Percentiles rank a stretch among this genome's conserved stretches.
phyloP scores from a whole-genome alignment of 2,329 filamentous ascomycete genomes.

The Aspergillus tanneri region DNA sequence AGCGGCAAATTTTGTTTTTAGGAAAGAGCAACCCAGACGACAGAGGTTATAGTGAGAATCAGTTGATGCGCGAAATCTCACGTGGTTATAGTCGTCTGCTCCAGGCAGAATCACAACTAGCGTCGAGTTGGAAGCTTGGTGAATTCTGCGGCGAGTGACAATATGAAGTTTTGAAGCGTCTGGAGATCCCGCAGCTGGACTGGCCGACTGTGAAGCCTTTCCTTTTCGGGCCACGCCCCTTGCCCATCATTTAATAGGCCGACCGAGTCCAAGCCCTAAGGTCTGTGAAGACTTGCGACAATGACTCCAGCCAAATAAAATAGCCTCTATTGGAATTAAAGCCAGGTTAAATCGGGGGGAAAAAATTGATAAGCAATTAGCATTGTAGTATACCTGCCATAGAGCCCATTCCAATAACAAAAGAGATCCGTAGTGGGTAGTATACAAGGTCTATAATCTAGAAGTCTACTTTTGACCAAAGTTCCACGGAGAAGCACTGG shows the following conservation, averaged over 20 bases:
- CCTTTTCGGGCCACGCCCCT: slow-evolving; percentile 24
- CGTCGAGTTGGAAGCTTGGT: slow-evolving; percentile 19
- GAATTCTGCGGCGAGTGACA: slow-evolving; percentile 21
- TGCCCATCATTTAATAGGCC: slow-evolving; percentile 20
- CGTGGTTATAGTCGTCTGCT: slow-evolving; percentile 30
- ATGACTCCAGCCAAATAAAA: too few species aligned
- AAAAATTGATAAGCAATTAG: too few species aligned
- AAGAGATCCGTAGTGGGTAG: too few species aligned
- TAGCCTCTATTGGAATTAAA: too few species aligned
- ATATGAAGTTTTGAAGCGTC: slow-evolving; percentile 34
- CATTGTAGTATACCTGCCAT: too few species aligned
- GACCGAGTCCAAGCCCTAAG: slow-evolving; percentile 20
- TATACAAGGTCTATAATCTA: too few species aligned
- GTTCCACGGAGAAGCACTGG: not conserved
- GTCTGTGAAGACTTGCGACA: too few species aligned
- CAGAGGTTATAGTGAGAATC: slow-evolving; percentile 13
- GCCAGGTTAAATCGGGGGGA: too few species aligned
- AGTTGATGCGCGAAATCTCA: slow-evolving; percentile 10
- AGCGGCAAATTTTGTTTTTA: slow-evolving; percentile 25
- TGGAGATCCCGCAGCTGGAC: slow-evolving; percentile 23
- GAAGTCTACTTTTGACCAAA: not conserved
- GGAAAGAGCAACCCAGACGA: slow-evolving; percentile 30
- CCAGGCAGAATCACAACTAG: slow-evolving; percentile 38
- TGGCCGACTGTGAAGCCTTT: slow-evolving; percentile 22
- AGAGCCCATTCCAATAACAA: too few species aligned